Base-by-base conservation (phyloP, 2,329 filamentous ascomycete genomes). In the Geosmithia putterillii region DNA sequence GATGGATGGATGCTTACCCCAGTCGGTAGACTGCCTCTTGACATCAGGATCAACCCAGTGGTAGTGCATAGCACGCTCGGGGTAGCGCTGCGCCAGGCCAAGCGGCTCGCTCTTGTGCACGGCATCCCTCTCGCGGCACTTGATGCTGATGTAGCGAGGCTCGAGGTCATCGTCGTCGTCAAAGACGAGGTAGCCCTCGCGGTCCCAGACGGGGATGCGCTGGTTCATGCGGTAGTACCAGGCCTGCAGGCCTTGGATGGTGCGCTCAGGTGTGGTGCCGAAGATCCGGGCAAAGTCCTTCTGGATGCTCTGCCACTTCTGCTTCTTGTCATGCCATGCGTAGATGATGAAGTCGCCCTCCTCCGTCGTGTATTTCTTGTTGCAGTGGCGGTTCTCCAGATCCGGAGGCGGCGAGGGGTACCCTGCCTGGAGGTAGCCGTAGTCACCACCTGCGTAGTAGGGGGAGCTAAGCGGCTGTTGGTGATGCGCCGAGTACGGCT, bases 1-100 rank as follows among this genome's bases (percentile, higher is more conserved):
- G 15, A 34, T 15, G 35, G 18, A 40, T 36, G 15, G 38, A 25
- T 19, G 22, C 66, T 55, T 54, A 70, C 67, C 60, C 51, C 65
- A 60, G 44, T 63, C 55, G 43, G 56, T 55, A 7, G 64, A 61
- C 34, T 59, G 56, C 38, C 51, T 46, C 50, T 66, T 66, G 41
- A 64, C 48, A 40, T 64, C 59, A 2, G 53, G 43, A 7, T 62
- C 56, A 14, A 71, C 64, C 69, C 69, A 72, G 4, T 52, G 42
- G 50, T 71, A 72, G 32, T 59, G 54, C 34, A 71, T 55, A 7
- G 67, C 67, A 20, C 66, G 60, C 45, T 71, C 68, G 2, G 69
- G 69, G 44, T 66, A 71, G n/a, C 70, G 58, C 43, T 64, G 62
- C 1, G 57, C 61, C 10, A 65, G 53, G 2, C 62, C 62, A 20